Evolutionary conservation across 2,329 filamentous ascomycete species (phyloP).

Genomic region (Orbilia blumenaviensis): DNA sequence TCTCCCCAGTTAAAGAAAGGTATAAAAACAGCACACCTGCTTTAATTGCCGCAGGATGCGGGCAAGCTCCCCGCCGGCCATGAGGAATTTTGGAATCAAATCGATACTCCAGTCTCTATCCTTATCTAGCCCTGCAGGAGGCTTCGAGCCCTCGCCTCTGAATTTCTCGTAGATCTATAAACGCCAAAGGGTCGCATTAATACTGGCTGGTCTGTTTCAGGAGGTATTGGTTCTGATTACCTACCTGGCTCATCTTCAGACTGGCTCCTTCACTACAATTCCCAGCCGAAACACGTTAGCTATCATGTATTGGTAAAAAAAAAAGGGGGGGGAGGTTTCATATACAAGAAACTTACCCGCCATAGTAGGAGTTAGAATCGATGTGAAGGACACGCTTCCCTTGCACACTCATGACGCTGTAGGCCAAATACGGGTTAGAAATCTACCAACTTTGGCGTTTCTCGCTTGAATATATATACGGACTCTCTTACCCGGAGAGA

Average conservation of each 20-base stretch:
- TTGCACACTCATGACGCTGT: constrained; percentile 93
- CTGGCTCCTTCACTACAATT: constrained; percentile 83
- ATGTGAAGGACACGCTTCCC: constrained; percentile 99
- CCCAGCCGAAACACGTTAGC: constrained; percentile 30
- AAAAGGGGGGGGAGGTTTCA: too few species aligned
- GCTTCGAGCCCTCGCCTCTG: constrained; percentile 25
- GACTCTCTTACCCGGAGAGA: constrained; percentile 79
- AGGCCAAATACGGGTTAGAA: constrained; percentile 12
- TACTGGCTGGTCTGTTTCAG: constrained; percentile 51
- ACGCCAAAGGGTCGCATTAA: not conserved
- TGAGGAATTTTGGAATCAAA: constrained; percentile 95
- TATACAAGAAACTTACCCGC: constrained; percentile 73
- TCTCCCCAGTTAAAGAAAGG: not conserved
- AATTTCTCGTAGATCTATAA: constrained; percentile 44
- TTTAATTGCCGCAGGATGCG: constrained; percentile 97
- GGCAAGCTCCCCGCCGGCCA: constrained; percentile 97
- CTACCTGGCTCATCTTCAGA: constrained; percentile 92
- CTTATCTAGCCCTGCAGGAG: constrained; percentile 38
- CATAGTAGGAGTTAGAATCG: constrained; percentile 97
- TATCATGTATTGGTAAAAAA: constrained; percentile 57
- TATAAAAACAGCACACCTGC: constrained; percentile 66
- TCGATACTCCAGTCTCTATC: constrained; percentile 85
- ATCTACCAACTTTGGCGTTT: not conserved
- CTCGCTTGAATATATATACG: not conserved
- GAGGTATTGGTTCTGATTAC: constrained; percentile 52